These are phyloP conservation scores for Aspergillus niger DNA, from an alignment of 2,329 filamentous ascomycete genomes.

Conservation along the genomic window DNA sequence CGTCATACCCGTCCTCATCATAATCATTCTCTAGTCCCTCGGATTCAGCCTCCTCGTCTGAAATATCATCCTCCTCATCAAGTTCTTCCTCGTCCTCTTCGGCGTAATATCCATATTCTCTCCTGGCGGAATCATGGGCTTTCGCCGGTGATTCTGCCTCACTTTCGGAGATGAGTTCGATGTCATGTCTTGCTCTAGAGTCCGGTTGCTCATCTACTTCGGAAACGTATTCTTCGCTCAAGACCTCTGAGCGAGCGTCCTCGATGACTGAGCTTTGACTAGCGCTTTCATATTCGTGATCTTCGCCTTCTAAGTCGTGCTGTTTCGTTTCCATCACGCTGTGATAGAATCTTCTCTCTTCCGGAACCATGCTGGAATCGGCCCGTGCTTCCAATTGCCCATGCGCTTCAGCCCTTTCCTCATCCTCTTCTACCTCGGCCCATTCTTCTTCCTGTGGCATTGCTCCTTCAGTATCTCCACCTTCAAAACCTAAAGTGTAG, in stretches of 20 bases:
- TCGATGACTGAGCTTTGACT: neutral
- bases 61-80: slow-evolving; percentile 15
- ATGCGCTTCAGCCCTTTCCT: neutral
- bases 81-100: slow-evolving; percentile 11
- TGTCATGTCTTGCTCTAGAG: slow-evolving; percentile 35
- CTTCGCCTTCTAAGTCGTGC: slow-evolving; percentile 15
- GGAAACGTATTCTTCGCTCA: slow-evolving; percentile 21
- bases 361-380: neutral
- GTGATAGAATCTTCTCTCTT: neutral
- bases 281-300: neutral
- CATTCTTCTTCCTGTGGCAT: slow-evolving; percentile 11
- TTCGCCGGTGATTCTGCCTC: slow-evolving; percentile 1
- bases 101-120: neutral
- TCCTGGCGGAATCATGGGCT: neutral
- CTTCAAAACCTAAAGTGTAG: neutral
- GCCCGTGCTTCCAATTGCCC: neutral
- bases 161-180: neutral
- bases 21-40: slow-evolving; percentile 20
- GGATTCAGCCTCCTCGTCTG: slow-evolving; percentile 20
- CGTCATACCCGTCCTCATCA: slow-evolving; percentile 20
- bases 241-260: neutral
- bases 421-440: neutral
- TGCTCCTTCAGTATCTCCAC: neutral
- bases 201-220: slow-evolving; percentile 16
- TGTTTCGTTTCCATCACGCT: neutral